Evolutionary conservation across 495 filamentous ascomycete genomes (phyloP), one percentile per base, ranked within the genome.

Genomic region (Penicillium antarcticum): DNA sequence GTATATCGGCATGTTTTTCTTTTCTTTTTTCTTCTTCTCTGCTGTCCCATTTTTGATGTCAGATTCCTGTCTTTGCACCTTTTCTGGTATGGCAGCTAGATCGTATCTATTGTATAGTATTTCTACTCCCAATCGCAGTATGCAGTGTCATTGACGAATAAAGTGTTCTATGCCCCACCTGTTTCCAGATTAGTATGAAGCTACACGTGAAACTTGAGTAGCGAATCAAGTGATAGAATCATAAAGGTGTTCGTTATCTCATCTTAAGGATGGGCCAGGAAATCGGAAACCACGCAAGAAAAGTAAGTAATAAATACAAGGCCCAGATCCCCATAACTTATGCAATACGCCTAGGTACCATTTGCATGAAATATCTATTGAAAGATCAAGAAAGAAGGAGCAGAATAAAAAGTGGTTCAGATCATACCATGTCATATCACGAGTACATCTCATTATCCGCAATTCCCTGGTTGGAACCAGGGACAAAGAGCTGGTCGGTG

Each of bases 401-500:
- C 41, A 31, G 40, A 23, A 24, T 26, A 48, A 14, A 26, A 41
- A n/a, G 26, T 14, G 11, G 21, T 23, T 23, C 21, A 23, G 21
- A 23, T 23, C 21, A 3, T 23, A 5, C 40, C 12, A 36, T 23
- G n/a, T 2, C 21, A 0, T n/a, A 48, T 38, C 37, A 50, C 16
- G 32, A 37, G 23, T 51, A 55, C 53, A 53, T 57, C 44, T 37
- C 45, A 31, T 18, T 42, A 10, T 21, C 21, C 17, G 32, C 26
- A 38, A 11, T 42, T 38, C 40, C 52, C 38, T 11, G 37, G 11
- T 52, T 42, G 5, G 21, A 2, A 14, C 32, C 47, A 1, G 49
- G 47, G 19, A 52, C 24, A 29, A 53, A 60, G 10, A 66, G 45
- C 26, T 71, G 66, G 10, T 72, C 65, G 19, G 67, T 66, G 8